A percentile compares a stretch with the other conserved stretches of the same genome.
These are phyloP conservation scores for Teratosphaeria destructans DNA, from an alignment of 2,329 filamentous ascomycete species.

Conservation along the genomic window DNA sequence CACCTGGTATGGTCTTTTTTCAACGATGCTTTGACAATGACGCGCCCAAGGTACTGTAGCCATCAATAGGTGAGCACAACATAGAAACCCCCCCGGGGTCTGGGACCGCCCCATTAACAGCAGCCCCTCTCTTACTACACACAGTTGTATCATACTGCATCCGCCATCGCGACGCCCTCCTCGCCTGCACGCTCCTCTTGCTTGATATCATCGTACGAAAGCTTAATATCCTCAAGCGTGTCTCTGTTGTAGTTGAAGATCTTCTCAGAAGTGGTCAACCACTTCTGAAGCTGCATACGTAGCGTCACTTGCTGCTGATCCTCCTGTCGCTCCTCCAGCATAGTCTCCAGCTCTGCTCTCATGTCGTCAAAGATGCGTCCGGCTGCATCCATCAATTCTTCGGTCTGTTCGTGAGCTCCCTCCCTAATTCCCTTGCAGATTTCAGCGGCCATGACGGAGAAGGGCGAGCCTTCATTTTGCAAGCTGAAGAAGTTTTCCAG, in stretches of 20 bases:
- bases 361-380: background rate
- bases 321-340: background rate
- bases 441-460: background rate
- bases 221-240: background rate
- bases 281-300: background rate
- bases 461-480: background rate
- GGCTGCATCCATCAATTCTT: background rate
- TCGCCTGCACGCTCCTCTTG: background rate
- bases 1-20: background rate
- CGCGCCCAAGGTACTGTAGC: too few relatives aligned
- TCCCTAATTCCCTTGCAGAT: background rate
- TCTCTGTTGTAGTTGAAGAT: background rate
- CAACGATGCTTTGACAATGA: background rate
- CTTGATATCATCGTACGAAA: background rate
- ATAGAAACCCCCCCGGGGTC: too few relatives aligned
- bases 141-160: background rate
- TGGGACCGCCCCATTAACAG: too few relatives aligned
- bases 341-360: background rate
- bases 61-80: too few relatives aligned
- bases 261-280: background rate
- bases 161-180: background rate
- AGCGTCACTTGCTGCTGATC: background rate
- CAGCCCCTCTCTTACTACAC: too few relatives aligned
- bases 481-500: background rate
- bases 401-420: background rate